A percentile compares a stretch with the other conserved stretches of the same genome.
phyloP scores from a whole-genome alignment of 768 basidiomycete species.

The Collybia sordida region DNA sequence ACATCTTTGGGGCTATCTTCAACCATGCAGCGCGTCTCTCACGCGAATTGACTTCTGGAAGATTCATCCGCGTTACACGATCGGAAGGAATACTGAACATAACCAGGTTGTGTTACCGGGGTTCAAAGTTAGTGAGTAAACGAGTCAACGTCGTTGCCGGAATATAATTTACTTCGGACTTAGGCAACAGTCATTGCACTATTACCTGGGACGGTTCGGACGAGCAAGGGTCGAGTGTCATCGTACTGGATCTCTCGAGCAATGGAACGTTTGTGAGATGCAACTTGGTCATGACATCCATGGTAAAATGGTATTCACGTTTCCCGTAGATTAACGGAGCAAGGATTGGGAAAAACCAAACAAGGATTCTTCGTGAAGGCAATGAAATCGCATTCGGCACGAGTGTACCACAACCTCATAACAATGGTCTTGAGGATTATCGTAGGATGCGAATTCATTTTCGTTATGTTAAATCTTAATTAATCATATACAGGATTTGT shows the following conservation, averaged over 20 bases:
- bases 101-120: conserved; percentile 63
- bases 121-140: conserved; percentile 69
- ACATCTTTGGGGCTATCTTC: conserved; percentile 71
- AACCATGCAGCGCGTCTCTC: conserved; percentile 55
- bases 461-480: neutral
- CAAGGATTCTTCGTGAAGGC: conserved; percentile 67
- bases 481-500: conserved; percentile 54
- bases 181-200: conserved; percentile 58
- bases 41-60: conserved; percentile 65
- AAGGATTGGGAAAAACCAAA: conserved; percentile 57
- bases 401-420: conserved; percentile 40
- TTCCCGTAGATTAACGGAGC: conserved; percentile 60
- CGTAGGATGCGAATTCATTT: conserved; percentile 38
- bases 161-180: conserved; percentile 3
- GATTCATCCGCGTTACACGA: conserved; percentile 40
- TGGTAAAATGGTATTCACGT: neutral
- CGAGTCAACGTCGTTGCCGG: neutral
- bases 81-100: conserved; percentile 53
- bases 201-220: conserved; percentile 61
- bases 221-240: conserved; percentile 37
- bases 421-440: conserved; percentile 63
- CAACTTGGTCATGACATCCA: neutral
- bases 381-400: conserved; percentile 89
- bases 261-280: conserved; percentile 71
- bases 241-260: conserved; percentile 58